Base-by-base conservation (phyloP, 2,329 filamentous ascomycete genomes). In the Paraphoma sp. region DNA sequence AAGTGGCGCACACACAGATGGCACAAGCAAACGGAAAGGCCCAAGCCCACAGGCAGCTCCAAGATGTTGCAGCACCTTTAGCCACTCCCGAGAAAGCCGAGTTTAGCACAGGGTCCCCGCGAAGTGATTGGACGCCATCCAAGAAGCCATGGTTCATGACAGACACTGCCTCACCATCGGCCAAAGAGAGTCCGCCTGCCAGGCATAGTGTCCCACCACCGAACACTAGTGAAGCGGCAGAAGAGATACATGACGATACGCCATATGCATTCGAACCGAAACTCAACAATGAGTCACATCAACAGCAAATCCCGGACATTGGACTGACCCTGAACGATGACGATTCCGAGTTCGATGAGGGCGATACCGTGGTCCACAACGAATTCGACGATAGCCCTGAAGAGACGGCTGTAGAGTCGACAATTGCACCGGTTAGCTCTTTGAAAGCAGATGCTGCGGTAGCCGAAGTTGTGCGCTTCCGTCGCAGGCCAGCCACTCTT, bases 291-390 rank as follows among this genome's bases (percentile, higher is more conserved):
- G 23, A 3, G 23, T 23, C 23, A 23, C 17, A 31, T n/a, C 40
- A 45, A 2, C 28, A 59, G 6, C 16, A 31, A 6, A 48, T 23
- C 31, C 33, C 46, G n/a, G 54, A 57, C 17, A 45, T 52, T 23
- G 59, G 52, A 28, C 45, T 36, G 18, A 30, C 56, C 10, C 10
- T 44, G 12, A 40, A 16, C 14, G 67, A 72, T n/a, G 67, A 69
- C 14, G 71, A 72, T 14, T 71, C 64, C 2, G 65, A 69, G 3
- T 76, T 74, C 40, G 73, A 76, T 16, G 73, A 75, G 48, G 73
- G 68, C 9, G 72, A 75, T 41, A 76, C 73, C 6, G 61, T 76
- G 4, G 58, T 76, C 3, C 72, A 76, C 43, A 69, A 71, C 43
- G 65, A 71, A 5, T 38, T 62, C 6, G 68, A 68, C 1, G 63